Percentiles rank a stretch among this genome's conserved stretches.
Evolutionary conservation across 345 rosid genomes (phyloP).

Genomic region (Rhizophora mangle): DNA sequence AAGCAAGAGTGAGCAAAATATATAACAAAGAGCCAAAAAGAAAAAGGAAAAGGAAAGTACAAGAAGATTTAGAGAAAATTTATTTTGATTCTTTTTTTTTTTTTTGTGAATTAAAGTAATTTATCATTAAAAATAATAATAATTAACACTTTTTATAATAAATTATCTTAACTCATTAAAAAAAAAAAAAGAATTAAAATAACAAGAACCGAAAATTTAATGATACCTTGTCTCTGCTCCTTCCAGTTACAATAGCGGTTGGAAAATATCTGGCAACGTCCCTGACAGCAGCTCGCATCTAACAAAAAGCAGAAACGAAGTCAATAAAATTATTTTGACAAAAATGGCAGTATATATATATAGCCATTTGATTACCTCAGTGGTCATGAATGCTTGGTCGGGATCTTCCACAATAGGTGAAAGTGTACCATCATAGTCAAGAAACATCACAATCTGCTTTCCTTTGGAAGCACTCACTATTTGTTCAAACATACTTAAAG

Average conservation of each 20-base stretch:
- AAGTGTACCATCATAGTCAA: constrained; percentile 94
- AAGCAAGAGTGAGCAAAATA: neutral
- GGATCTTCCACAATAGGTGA: constrained; percentile 97
- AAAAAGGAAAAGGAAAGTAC: neutral
- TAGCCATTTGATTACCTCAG: constrained; percentile 40
- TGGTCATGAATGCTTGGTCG: constrained; percentile 90
- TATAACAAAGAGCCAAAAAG: neutral
- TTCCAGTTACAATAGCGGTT: constrained; percentile 90
- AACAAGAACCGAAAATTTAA: neutral
- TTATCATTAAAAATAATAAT: too few species aligned
- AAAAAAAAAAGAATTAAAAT: too few species aligned
- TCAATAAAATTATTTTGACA: too few species aligned
- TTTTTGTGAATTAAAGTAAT: too few species aligned
- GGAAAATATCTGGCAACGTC: constrained; percentile 63
- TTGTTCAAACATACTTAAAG: constrained; percentile 61
- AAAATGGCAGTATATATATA: too few species aligned
- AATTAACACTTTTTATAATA: too few species aligned
- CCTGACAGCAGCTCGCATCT: constrained; percentile 87
- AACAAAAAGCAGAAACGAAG: neutral
- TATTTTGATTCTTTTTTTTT: too few species aligned
- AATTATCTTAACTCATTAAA: too few species aligned
- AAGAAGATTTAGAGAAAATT: too few species aligned
- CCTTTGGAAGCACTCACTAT: constrained; percentile 63
- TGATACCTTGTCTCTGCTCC: constrained; percentile 89
- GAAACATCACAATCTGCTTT: constrained; percentile 86